Base-by-base conservation (phyloP, 2,329 filamentous ascomycete species). In the Purpureocillium lavendulum region DNA sequence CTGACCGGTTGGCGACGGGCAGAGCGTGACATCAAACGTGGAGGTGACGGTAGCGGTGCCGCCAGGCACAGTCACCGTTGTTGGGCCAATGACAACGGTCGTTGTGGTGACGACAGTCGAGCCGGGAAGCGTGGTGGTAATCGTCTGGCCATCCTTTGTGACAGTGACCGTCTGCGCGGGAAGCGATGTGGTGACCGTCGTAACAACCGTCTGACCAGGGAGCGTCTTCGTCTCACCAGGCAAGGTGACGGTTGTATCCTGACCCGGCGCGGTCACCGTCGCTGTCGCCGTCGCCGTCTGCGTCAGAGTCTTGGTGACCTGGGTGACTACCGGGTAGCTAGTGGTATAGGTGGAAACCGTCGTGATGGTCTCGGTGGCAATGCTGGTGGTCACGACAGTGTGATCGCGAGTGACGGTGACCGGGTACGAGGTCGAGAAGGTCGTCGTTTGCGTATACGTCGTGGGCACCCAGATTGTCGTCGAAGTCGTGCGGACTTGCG, bases 1-100 rank as follows among this genome's bases (percentile, higher is more conserved):
- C 33, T 15, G 40, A 21, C 66, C 66, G 2, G 67, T 66, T 3
- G 71, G 69, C 2, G 58, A 55, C 4, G 70, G 56, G 42, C 74
- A 77, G 4, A 62, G 45, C 12, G 60, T 62, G 8, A 68, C 53
- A 1, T 49, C 31, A 14, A 52, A 55, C 13, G 53, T 44, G 4
- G 51, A 48, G 3, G 56, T 52, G 21, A 52, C 46, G 17, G 54
- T 55, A 5, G 54, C 43, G 0, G 58, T 60, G 5, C 48, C 44
- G 8, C 54, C 50, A 16, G 58, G 55, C 18, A 49, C 38, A 0
- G 53, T 53, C 17, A 59, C 30, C 7, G 60, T 58, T 10, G 46
- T 43, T 8, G 54, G 50, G 0, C 42, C 49, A 12, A 58, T 40
- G 1, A 54, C 55, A 14, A 57, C 42, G 4, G 55, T 51, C 13